These are phyloP conservation scores for Licmophora abbreviata DNA, from an alignment of 108 stramenopile genomes.

Conservation along the genomic window DNA sequence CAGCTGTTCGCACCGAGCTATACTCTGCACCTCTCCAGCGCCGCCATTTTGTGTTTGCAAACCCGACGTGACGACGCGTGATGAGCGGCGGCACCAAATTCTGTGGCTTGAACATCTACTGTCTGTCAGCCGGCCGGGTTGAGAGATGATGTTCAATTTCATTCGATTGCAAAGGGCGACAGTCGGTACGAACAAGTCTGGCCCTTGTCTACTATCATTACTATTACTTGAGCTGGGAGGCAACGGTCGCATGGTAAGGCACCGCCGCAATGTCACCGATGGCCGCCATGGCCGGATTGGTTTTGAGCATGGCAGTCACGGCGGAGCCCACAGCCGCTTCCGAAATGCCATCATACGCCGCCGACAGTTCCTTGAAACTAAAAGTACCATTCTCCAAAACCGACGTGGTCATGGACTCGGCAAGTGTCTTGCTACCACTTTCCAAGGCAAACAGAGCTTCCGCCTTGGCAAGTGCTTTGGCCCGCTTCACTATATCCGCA, in stretches of 20 bases:
- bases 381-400: constrained; percentile 65
- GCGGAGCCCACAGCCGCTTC: constrained; percentile 49
- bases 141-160: too few relatives aligned
- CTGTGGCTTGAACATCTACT: too few relatives aligned
- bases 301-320: constrained; percentile 53
- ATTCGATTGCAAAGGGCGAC: too few relatives aligned
- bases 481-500: constrained; percentile 43
- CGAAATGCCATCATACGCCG: constrained; percentile 57
- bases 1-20: too few relatives aligned
- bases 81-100: too few relatives aligned
- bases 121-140: too few relatives aligned
- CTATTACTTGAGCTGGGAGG: constrained; percentile 42
- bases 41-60: too few relatives aligned
- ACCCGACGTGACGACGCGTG: too few relatives aligned
- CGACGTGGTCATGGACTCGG: constrained; percentile 71
- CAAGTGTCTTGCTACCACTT: constrained; percentile 60
- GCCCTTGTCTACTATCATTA: too few relatives aligned
- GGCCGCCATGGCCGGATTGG: constrained; percentile 63
- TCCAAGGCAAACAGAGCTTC: constrained; percentile 68
- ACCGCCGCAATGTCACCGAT: constrained; percentile 72
- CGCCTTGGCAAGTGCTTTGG: constrained; percentile 73
- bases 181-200: too few relatives aligned
- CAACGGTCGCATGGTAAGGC: constrained; percentile 74
- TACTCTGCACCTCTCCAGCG: too few relatives aligned
- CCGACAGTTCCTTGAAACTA: constrained; percentile 41